Percentiles rank a stretch among this genome's conserved stretches.
These are phyloP conservation scores for Strigomonas galati DNA, from an alignment of 208 protist species.

Conservation along the genomic window DNA sequence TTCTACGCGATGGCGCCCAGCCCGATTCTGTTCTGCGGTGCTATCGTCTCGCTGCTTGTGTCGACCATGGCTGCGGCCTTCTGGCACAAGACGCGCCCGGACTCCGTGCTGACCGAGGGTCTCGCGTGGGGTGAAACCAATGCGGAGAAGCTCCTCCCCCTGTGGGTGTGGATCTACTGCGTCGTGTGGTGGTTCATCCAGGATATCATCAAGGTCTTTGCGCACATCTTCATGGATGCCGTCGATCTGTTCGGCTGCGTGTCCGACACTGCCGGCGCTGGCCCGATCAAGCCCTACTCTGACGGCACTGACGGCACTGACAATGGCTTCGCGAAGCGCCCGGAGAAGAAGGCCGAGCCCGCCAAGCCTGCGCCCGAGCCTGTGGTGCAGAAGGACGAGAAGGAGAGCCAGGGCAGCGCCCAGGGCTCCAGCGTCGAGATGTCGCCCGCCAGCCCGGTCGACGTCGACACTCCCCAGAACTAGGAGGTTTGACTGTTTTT, in stretches of 20 bases:
- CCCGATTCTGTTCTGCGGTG: conserved; percentile 54
- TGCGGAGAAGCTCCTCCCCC: conserved; percentile 58
- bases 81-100: conserved; percentile 55
- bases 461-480: conserved; percentile 15
- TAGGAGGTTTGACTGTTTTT: conserved; percentile 17
- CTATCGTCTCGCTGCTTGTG: conserved; percentile 59
- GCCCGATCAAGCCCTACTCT: conserved; percentile 31
- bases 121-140: conserved; percentile 54
- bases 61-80: conserved; percentile 72
- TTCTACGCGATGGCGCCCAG: conserved; percentile 72
- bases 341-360: background rate
- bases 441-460: conserved; percentile 18
- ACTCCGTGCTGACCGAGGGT: conserved; percentile 65
- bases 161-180: conserved; percentile 91
- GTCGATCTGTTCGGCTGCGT: conserved; percentile 73
- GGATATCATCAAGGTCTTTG: conserved; percentile 76
- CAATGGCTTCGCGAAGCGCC: background rate
- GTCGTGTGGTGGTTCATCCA: conserved; percentile 90
- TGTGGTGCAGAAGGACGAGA: conserved; percentile 1
- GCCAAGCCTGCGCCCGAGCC: conserved; percentile 3
- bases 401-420: conserved; percentile 2
- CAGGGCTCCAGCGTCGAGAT: conserved; percentile 4
- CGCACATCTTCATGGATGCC: conserved; percentile 61
- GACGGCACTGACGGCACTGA: conserved; percentile 18
- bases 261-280: conserved; percentile 35